These are phyloP conservation scores for Hygrophila difformis DNA, from an alignment of 257 asterid species.

Conservation along the genomic window DNA sequence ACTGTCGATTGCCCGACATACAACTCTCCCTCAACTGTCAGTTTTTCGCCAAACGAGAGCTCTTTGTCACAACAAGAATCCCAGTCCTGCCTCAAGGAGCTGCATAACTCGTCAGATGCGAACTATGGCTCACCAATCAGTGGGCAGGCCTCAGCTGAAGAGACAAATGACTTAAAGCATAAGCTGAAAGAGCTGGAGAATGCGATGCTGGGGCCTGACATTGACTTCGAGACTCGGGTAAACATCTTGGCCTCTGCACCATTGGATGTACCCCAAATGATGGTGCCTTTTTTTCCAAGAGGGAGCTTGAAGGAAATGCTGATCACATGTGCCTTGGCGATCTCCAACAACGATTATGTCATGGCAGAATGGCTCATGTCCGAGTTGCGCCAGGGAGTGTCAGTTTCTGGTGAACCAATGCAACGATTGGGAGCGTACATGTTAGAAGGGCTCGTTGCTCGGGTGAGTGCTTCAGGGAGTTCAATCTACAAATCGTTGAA, in stretches of 20 bases:
- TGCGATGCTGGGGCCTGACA: conserved; percentile 74
- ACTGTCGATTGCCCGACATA: conserved; percentile 13
- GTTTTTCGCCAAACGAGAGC: conserved; percentile 47
- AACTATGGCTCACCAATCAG: conserved; percentile 38
- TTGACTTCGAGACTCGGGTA: conserved; percentile 32
- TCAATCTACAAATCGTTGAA: conserved; percentile 48
- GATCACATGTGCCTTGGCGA: conserved; percentile 64
- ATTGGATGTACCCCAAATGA: conserved; percentile 46
- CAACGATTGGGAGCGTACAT: conserved; percentile 87
- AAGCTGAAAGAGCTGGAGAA: conserved; percentile 66
- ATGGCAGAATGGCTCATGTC: conserved; percentile 64
- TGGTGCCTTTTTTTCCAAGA: conserved; percentile 49
- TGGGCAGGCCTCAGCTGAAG: conserved; percentile 43
- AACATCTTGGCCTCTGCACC: conserved; percentile 29
- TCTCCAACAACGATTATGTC: conserved; percentile 43
- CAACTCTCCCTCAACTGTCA: conserved; percentile 35
- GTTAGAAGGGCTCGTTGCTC: conserved; percentile 82
- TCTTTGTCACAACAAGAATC: conserved; percentile 43
- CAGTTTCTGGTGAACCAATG: conserved; percentile 78
- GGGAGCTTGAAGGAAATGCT: conserved; percentile 75
- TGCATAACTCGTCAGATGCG: conserved; percentile 25
- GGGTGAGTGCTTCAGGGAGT: conserved; percentile 54
- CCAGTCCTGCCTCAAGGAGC: conserved; percentile 20
- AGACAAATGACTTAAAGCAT: conserved; percentile 37
- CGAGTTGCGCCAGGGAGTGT: conserved; percentile 62